Evolutionary conservation across 2,329 filamentous ascomycete genomes (phyloP).

Genomic region (Aspergillus luchuensis): DNA sequence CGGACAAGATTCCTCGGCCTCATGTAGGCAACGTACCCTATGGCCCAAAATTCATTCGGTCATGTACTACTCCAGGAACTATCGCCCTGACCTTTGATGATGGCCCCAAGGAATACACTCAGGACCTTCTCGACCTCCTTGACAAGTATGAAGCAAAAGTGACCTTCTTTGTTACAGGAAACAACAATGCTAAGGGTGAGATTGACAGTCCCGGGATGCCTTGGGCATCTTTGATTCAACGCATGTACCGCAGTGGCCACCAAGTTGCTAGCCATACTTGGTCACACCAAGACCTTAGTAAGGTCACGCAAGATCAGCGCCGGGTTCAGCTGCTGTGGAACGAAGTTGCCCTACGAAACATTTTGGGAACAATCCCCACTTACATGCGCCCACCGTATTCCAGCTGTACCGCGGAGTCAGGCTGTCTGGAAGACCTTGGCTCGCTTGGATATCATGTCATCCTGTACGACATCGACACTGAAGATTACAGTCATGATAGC

Average conservation of each 20-base stretch:
- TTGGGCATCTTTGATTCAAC: constrained; percentile 42
- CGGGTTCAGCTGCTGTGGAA: constrained; percentile 49
- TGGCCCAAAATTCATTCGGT: constrained; percentile 37
- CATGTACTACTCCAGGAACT: constrained; percentile 54
- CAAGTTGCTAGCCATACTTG: constrained; percentile 57
- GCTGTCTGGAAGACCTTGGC: constrained; percentile 47
- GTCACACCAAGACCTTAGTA: constrained; percentile 52
- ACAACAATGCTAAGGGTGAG: constrained; percentile 49
- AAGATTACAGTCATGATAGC: constrained; percentile 47
- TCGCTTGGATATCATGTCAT: constrained; percentile 54
- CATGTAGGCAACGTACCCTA: constrained; percentile 41
- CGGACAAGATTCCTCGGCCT: constrained; percentile 37
- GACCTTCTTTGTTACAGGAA: constrained; percentile 66
- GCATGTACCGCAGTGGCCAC: constrained; percentile 50
- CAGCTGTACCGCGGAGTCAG: constrained; percentile 39
- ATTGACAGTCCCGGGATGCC: constrained; percentile 47
- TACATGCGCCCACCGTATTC: constrained; percentile 58
- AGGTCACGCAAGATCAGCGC: constrained; percentile 40
- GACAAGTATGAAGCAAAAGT: constrained; percentile 62
- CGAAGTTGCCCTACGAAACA: constrained; percentile 51
- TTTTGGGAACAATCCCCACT: constrained; percentile 53
- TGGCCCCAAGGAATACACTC: constrained; percentile 64
- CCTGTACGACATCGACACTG: constrained; percentile 51
- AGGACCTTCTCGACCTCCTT: constrained; percentile 63
- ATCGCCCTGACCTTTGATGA: constrained; percentile 70